Conservation (phyloP, 169 alveolate genomes). For the Cryptosporidium baileyi region DNA sequence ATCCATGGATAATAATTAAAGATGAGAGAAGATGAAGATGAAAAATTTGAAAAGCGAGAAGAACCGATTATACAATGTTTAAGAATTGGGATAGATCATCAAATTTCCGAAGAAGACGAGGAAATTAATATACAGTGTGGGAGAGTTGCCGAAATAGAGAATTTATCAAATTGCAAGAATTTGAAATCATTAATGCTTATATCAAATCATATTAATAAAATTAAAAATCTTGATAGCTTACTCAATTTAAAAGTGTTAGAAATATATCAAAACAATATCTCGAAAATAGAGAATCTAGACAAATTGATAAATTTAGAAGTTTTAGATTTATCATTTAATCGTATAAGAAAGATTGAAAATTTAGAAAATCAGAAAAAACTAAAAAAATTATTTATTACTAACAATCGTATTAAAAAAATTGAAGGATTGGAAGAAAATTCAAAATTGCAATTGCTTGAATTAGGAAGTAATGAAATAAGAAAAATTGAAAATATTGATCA, state of each 20-base stretch:
- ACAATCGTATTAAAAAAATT: slow-evolving; percentile 77
- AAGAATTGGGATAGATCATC: slow-evolving; percentile 72
- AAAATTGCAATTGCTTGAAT: slow-evolving; percentile 81
- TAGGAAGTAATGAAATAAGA: slow-evolving; percentile 85
- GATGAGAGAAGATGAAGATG: background rate
- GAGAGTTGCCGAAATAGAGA: slow-evolving; percentile 70
- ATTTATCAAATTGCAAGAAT: slow-evolving; percentile 41
- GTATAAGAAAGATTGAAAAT: slow-evolving; percentile 72
- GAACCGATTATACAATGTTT: background rate
- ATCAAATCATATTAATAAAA: slow-evolving; percentile 81
- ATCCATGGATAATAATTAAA: background rate
- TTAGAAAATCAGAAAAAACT: slow-evolving; percentile 66
- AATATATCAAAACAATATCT: slow-evolving; percentile 81
- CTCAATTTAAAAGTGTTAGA: slow-evolving; percentile 77
- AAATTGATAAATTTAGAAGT: slow-evolving; percentile 78
- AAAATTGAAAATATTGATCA: slow-evolving; percentile 79
- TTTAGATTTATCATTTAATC: slow-evolving; percentile 72
- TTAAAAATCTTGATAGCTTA: slow-evolving; percentile 78
- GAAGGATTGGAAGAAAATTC: slow-evolving; percentile 76
- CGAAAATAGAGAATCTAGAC: slow-evolving; percentile 78
- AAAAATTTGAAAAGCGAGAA: background rate
- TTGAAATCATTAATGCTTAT: slow-evolving; percentile 70
- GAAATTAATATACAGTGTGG: slow-evolving; percentile 72
- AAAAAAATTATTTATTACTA: slow-evolving; percentile 80
- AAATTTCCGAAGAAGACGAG: slow-evolving; percentile 65